Percentiles rank a stretch among this genome's conserved stretches.
phyloP scores from a whole-genome alignment of 306 rosid genomes.

The Cyclanthera cordifolia region DNA sequence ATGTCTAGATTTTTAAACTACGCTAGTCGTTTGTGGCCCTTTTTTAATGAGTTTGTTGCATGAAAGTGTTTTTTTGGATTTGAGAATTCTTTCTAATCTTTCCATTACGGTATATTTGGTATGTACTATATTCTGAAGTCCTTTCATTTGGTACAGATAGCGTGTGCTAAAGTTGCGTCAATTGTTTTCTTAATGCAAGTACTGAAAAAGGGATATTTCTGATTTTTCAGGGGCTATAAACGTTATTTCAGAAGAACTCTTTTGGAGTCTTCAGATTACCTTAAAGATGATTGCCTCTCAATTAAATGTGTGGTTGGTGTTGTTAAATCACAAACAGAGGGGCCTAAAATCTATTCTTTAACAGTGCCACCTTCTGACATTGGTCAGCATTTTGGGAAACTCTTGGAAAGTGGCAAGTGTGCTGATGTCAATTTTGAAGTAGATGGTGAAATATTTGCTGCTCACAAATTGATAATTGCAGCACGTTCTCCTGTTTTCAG shows the following conservation, averaged over 20 bases:
- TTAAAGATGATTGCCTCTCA: conserved; percentile 47
- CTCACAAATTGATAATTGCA: conserved; percentile 53
- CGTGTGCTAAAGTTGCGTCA: background rate
- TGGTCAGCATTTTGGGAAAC: conserved; percentile 38
- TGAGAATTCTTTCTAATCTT: background rate
- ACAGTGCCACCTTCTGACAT: conserved; percentile 36
- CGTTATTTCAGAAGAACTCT: conserved; percentile 42
- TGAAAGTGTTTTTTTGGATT: background rate
- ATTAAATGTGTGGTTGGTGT: conserved; percentile 52
- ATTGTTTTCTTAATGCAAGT: background rate
- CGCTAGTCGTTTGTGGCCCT: background rate
- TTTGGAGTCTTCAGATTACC: conserved; percentile 44
- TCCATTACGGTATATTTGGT: background rate
- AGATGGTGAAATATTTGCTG: conserved; percentile 39
- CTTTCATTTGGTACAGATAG: background rate
- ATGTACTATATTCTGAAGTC: background rate
- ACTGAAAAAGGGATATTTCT: background rate
- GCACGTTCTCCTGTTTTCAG: conserved; percentile 55
- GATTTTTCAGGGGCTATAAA: conserved; percentile 48
- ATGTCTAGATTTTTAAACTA: background rate
- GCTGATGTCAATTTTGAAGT: conserved; percentile 50
- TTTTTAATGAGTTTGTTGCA: background rate
- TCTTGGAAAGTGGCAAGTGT: conserved; percentile 41
- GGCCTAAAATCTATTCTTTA: conserved; percentile 41
- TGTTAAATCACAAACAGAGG: conserved; percentile 38